These are phyloP conservation scores for Cyathus striatus DNA, from an alignment of 768 basidiomycete genomes.

Conservation along the genomic window DNA sequence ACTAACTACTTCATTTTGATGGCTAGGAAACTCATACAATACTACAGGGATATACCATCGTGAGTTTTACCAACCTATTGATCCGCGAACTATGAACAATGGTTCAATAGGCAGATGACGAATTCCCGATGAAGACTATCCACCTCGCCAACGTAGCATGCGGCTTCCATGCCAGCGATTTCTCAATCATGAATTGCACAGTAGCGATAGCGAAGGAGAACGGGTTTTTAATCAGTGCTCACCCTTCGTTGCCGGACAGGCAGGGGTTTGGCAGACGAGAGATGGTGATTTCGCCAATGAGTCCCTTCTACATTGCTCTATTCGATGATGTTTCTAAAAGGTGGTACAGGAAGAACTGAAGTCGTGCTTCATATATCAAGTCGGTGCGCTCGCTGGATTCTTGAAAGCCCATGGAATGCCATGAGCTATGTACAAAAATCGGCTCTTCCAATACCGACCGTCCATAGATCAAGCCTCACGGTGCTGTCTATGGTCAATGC, in stretches of 20 bases:
- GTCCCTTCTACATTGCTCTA: too few species aligned
- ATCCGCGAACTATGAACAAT: background rate
- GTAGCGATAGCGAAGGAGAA: slow-evolving; percentile 52
- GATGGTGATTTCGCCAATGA: slow-evolving; percentile 55
- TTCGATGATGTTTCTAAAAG: too few species aligned
- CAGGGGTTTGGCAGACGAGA: slow-evolving; percentile 66
- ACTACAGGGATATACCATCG: slow-evolving; percentile 43
- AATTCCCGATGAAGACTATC: slow-evolving; percentile 48
- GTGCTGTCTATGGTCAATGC: slow-evolving; percentile 57
- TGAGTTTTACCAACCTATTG: slow-evolving; percentile 10
- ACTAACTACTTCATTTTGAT: background rate
- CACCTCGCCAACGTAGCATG: slow-evolving; percentile 63
- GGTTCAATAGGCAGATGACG: slow-evolving; percentile 44
- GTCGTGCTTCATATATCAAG: slow-evolving; percentile 59
- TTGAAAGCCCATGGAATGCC: slow-evolving; percentile 44
- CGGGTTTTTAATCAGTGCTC: slow-evolving; percentile 56
- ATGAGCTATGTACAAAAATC: slow-evolving; percentile 47
- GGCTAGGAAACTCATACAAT: background rate
- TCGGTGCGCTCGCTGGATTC: slow-evolving; percentile 61
- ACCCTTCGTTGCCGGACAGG: slow-evolving; percentile 59
- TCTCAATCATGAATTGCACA: slow-evolving; percentile 61
- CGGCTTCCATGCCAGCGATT: slow-evolving; percentile 67
- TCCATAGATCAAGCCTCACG: slow-evolving; percentile 62
- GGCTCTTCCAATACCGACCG: background rate
- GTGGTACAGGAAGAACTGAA: slow-evolving; percentile 48